A percentile compares a stretch with the other conserved stretches of the same genome.
Evolutionary conservation across 768 basidiomycete species (phyloP).

Genomic region (Coprinopsis strossmayeri): DNA sequence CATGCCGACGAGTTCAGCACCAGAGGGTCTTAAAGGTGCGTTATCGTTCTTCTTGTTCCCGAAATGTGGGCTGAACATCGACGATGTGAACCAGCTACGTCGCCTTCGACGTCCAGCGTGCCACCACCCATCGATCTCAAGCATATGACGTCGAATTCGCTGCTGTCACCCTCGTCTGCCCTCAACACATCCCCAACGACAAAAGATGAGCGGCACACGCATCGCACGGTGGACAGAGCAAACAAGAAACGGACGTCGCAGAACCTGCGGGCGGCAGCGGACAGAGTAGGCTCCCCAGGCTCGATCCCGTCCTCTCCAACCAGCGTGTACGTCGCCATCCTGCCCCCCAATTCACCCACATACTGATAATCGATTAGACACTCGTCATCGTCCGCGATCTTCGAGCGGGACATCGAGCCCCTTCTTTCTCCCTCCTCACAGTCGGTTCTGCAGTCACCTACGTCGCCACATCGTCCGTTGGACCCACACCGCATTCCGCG

Average conservation of each 20-base stretch:
- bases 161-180: not conserved
- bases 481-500: conserved; percentile 75
- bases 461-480: conserved; percentile 23
- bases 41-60: too few species aligned
- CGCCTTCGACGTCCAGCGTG: too few species aligned
- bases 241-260: not conserved
- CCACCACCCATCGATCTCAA: not conserved
- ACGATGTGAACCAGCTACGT: too few species aligned
- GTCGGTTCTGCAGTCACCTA: conserved; percentile 9
- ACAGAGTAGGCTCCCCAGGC: not conserved
- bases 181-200: not conserved
- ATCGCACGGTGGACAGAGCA: not conserved
- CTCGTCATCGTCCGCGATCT: conserved; percentile 85
- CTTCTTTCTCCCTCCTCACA: conserved; percentile 31
- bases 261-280: not conserved
- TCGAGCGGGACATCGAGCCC: conserved; percentile 87
- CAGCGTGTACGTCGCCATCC: not conserved
- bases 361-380: too few species aligned
- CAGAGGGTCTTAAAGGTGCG: too few species aligned
- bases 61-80: too few species aligned
- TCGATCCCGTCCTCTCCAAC: not conserved
- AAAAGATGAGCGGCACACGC: not conserved
- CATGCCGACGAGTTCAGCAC: too few species aligned
- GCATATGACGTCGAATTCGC: not conserved
- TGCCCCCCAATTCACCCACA: not conserved